Evolutionary conservation across 1,284 basidiomycete genomes (phyloP).

Genomic region (Ganoderma sp.): DNA sequence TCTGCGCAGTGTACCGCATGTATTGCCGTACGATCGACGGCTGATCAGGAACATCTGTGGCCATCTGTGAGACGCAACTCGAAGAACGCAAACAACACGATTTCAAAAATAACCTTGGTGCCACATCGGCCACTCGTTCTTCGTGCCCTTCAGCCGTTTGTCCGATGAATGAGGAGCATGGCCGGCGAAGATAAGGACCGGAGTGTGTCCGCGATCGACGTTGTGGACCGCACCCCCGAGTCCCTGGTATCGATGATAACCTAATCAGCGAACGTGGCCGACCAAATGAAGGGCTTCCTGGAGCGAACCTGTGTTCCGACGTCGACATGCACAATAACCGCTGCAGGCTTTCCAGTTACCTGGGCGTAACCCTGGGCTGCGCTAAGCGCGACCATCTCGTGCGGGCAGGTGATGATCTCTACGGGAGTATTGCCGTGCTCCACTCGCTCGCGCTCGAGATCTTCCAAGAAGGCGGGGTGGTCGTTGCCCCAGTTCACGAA

Average conservation of each 20-base stretch:
- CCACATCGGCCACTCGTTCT: conserved; percentile 80
- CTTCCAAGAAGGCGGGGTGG: conserved; percentile 73
- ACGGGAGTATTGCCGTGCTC: conserved; percentile 48
- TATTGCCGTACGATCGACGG: not conserved
- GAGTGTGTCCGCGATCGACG: conserved; percentile 63
- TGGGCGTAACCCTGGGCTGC: conserved; percentile 75
- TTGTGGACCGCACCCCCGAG: conserved; percentile 74
- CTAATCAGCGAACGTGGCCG: not conserved
- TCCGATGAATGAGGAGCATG: conserved; percentile 63
- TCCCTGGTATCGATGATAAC: conserved; percentile 14
- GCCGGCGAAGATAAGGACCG: conserved; percentile 74
- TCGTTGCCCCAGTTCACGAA: conserved; percentile 82
- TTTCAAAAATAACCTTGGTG: conserved; percentile 55
- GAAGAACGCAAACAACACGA: too few relatives aligned
- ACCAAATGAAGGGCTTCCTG: not conserved
- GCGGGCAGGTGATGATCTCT: conserved; percentile 68
- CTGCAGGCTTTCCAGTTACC: conserved; percentile 67
- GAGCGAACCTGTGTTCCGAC: conserved; percentile 67
- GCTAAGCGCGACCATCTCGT: conserved; percentile 77
- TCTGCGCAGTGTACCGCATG: conserved; percentile 54
- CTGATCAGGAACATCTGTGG: not conserved
- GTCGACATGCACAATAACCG: conserved; percentile 76
- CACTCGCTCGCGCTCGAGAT: conserved; percentile 60
- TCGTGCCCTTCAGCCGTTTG: conserved; percentile 61
- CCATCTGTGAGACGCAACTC: not conserved